Base-by-base conservation (phyloP, 495 filamentous ascomycete species). In the Hypoxylon cercidicola region DNA sequence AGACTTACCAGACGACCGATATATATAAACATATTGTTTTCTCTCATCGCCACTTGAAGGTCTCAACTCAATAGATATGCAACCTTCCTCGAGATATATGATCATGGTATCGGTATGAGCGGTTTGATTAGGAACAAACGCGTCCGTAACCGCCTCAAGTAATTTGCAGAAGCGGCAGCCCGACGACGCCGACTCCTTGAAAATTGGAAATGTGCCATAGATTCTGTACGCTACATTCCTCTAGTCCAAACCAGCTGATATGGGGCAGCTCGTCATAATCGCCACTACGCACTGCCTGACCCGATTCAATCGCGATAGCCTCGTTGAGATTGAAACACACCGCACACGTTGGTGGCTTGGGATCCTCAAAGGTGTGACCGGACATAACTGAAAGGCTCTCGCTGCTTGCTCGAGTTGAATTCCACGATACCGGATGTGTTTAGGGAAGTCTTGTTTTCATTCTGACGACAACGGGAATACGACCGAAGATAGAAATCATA, bases 1-100 rank as follows among this genome's bases (percentile, higher is more conserved):
- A 16, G 28, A 34, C 53, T 35, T 56, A 56, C 53, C 12, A 23
- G 40, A 5, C 21, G 28, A 25, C 25, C 41, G 41, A 46, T 46
- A 56, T 47, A 47, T 23, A 5, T 48, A 25, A 19, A 50, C 12
- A 23, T 21, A 1, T 21, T 15, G 7, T n/a, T n/a, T 23, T 21
- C 15, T 16, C 9, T 10, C 21, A 21, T 43, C 16, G 15, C 6
- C 11, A 45, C 7, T 28, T 28, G 20, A 10, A 23, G 1, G 7
- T 15, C 39, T 4, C 10, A 45, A 11, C 20, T 9, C 20, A 45
- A 2, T 8, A 45, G 21, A 16, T 4, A 21, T 21, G 9, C 11
- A 23, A 15, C 1, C 11, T 12, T 15, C 20, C 34, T 50, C 15
- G 16, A 19, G 1, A 35, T 35, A 2, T 30, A 48, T 21, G 6